These are phyloP conservation scores for Plasmodium vinckei DNA, from an alignment of 169 alveolate genomes.

Conservation along the genomic window DNA sequence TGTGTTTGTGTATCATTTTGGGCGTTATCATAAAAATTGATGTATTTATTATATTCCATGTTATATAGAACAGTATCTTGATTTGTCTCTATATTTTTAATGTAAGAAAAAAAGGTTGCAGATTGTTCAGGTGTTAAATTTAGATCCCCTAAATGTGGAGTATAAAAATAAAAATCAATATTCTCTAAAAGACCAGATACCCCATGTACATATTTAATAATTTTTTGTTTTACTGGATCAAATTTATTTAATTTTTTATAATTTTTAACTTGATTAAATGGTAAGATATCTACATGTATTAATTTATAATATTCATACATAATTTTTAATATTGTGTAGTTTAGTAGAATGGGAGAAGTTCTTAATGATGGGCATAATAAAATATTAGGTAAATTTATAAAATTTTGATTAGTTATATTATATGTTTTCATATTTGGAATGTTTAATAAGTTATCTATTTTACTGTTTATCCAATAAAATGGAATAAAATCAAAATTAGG, in stretches of 20 bases:
- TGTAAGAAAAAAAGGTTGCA: slow-evolving; percentile 36
- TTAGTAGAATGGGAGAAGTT: slow-evolving; percentile 50
- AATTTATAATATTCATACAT: slow-evolving; percentile 69
- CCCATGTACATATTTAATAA: slow-evolving; percentile 67
- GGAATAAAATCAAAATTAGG: slow-evolving; percentile 49
- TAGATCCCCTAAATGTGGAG: slow-evolving; percentile 68
- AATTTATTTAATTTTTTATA: slow-evolving; percentile 37
- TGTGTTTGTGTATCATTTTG: neutral
- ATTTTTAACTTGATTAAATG: slow-evolving; percentile 55
- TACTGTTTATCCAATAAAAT: slow-evolving; percentile 48
- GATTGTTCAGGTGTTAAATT: slow-evolving; percentile 46
- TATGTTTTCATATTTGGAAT: slow-evolving; percentile 70
- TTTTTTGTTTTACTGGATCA: slow-evolving; percentile 41
- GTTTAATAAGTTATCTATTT: slow-evolving; percentile 21
- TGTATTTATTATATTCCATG: slow-evolving; percentile 32
- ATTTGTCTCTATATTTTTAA: slow-evolving; percentile 15
- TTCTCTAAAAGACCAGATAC: slow-evolving; percentile 58
- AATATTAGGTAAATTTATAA: slow-evolving; percentile 51
- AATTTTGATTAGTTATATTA: slow-evolving; percentile 42
- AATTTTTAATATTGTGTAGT: slow-evolving; percentile 50
- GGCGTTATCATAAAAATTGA: neutral
- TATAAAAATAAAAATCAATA: slow-evolving; percentile 63
- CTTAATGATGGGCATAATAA: slow-evolving; percentile 21
- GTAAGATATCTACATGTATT: slow-evolving; percentile 37
- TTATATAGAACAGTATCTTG: neutral